Evolutionary conservation across 208 protist species (phyloP), one percentile per base, ranked within the genome.

Genomic region (Trypanosoma brucei): DNA sequence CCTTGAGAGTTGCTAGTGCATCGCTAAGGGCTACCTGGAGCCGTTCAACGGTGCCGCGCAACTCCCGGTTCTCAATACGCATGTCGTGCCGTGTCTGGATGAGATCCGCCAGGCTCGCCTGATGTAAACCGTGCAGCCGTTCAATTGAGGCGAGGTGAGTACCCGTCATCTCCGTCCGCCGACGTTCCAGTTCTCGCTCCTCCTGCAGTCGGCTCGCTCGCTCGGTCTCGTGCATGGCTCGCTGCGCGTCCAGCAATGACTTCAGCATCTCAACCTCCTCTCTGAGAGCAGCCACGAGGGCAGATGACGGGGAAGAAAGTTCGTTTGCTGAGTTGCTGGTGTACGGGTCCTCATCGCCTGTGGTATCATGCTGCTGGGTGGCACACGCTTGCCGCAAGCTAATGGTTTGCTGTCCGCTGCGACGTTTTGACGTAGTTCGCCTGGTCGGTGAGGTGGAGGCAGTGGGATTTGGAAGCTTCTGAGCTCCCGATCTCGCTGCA

Each of bases 171-270:
- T 83, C 75, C 33, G 75, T 56, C 48, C 68, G 57, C 31, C 40
- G 50, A 33, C 76, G 79, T 48, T 75, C 70, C 8, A 50, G 61
- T 14, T 69, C 65, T 35, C 78, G 68, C 33, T 84, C 70, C 40
- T 78, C 68, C 2, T 39, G 51, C 5, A 78, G 49, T 22, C 72
- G 68, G 14, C 62, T 59, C 14, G 69, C 78, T 35, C 84, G 79
- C 59, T 85, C 82, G 37, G 72, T 53, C 63, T 92, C 82, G 75
- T 92, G 87, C 36, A 69, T 65, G 22, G 37, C 31, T 30, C 79
- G 79, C 62, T 89, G 85, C 34, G 76, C 74, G 55, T 88, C 85
- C 30, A 92, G 70, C 58, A 83, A 77, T 55, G 86, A 65, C 9
- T 73, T 72, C 14, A 92, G 76, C 70, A 81, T 70, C 36, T 76